Base-by-base conservation (phyloP, 768 basidiomycete genomes). In the Suillus alpinus region DNA sequence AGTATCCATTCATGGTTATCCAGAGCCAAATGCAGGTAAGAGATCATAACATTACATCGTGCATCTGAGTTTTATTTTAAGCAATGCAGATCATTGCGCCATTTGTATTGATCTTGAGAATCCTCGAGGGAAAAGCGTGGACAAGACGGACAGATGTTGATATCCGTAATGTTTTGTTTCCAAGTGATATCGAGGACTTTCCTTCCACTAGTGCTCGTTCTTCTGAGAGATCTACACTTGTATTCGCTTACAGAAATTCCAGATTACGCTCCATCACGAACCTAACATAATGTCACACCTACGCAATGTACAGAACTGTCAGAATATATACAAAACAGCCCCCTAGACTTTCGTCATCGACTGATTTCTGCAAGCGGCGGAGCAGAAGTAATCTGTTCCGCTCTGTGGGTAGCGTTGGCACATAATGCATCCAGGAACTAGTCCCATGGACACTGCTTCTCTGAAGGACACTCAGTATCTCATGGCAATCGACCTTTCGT, bases 381-480 rank as follows among this genome's bases (percentile, higher is more conserved):
- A 78, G 65, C 87, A 88, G 69, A 88, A 88, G 69, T 87, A 86
- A 73, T 88, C 86, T 5, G 69, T 75, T 41, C 78, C 78, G 59
- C 81, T 80, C 69, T 88, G 86, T 23, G 87, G 87, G 62, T 82
- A 74, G 44, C 73, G 76, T 66, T 85, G 71, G 66, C 87, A 89
- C 84, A 88, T 83, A 66, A 89, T 86, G 63, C 87, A 88, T 10
- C 82, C 79, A 14, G 76, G 68, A 37, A 75, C 81, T 37, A 86
- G 65, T 32, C 86, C 83, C 18, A 78, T 72, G 16, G 69, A 72
- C 13, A 87, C 85, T 0, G 85, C 86, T 66, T 88, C 84, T 71
- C 87, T 88, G 62, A 55, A 67, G 58, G 61, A 26, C 37, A 34
- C 58, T 61, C 39, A 63, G 46, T 41, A 23, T 39, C 23, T 56